Percentiles rank a stretch among this genome's conserved stretches.
phyloP scores from a whole-genome alignment of 1,139 yeast genomes.

The Blastobotrys ciferrii region DNA sequence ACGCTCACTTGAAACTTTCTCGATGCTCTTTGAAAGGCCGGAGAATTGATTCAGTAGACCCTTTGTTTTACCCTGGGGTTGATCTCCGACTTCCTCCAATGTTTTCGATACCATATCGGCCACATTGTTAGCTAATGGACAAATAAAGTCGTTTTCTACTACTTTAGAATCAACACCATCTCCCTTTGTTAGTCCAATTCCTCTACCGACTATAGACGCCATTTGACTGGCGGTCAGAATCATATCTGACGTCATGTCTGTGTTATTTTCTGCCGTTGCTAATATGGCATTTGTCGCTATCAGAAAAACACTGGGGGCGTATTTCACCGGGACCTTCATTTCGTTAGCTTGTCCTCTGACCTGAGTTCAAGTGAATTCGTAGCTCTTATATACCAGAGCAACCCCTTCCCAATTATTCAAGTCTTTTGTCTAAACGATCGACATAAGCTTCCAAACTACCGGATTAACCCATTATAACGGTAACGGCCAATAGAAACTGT shows the following conservation, averaged over 20 bases:
- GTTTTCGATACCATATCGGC: slow-evolving; percentile 1
- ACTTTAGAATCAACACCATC: not conserved
- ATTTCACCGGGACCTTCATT: no score
- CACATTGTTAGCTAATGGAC: not conserved
- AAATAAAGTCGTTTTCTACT: not conserved
- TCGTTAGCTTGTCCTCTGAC: no score
- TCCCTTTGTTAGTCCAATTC: not conserved
- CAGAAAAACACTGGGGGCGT: no score
- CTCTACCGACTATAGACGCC: not conserved
- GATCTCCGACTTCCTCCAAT: not conserved
- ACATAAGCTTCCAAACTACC: no score
- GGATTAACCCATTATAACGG: no score
- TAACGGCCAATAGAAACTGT: no score
- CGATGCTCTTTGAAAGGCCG: not conserved
- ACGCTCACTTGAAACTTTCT: not conserved
- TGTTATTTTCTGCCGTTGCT: not conserved
- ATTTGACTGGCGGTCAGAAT: not conserved
- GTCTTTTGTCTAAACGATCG: no score
- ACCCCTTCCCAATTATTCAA: no score
- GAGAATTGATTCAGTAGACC: not conserved
- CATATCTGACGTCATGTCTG: not conserved
- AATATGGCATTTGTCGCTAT: not conserved
- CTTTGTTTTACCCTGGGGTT: not conserved
- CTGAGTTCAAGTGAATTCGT: no score
- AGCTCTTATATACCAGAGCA: no score